Percentiles rank a stretch among this genome's conserved stretches.
Conservation (phyloP, 768 basidiomycete genomes). For the Mycena vulgaris region DNA sequence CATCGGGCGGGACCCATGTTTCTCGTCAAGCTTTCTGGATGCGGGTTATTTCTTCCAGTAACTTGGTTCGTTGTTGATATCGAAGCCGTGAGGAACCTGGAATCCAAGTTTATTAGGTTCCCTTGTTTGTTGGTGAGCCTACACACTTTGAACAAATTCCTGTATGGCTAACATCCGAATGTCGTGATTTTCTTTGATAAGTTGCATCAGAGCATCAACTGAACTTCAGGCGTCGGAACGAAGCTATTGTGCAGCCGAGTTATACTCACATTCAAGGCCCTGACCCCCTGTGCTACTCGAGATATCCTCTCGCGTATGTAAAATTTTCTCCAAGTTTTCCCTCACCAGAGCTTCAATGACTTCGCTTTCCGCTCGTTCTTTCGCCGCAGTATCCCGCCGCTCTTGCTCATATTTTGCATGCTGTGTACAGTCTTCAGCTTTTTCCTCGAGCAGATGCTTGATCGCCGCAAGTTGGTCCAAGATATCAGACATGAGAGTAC, state of each 20-base stretch:
- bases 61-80: conserved; percentile 7
- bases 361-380: conserved; percentile 16
- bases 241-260: not conserved
- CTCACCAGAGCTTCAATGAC: conserved; percentile 10
- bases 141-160: conserved; percentile 12
- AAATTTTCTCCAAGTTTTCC: conserved; percentile 20
- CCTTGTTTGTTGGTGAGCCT: not conserved
- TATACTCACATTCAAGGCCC: not conserved
- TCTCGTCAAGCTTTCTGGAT: no score
- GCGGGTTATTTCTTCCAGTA: conserved; percentile 21
- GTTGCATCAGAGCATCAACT: conserved; percentile 5
- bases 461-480: conserved; percentile 26
- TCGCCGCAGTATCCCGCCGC: conserved; percentile 12
- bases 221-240: not conserved
- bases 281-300: not conserved
- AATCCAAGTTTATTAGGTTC: not conserved
- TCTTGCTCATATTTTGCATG: conserved; percentile 16
- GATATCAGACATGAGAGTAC: conserved; percentile 17
- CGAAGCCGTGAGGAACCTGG: not conserved
- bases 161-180: conserved; percentile 9
- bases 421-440: conserved; percentile 21
- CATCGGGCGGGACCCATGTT: no score
- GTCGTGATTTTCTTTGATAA: conserved; percentile 25
- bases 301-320: not conserved
- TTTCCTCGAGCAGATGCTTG: conserved; percentile 28